Evolutionary conservation across 768 basidiomycete genomes (phyloP).

Genomic region (Symmetrospora coprosmae): DNA sequence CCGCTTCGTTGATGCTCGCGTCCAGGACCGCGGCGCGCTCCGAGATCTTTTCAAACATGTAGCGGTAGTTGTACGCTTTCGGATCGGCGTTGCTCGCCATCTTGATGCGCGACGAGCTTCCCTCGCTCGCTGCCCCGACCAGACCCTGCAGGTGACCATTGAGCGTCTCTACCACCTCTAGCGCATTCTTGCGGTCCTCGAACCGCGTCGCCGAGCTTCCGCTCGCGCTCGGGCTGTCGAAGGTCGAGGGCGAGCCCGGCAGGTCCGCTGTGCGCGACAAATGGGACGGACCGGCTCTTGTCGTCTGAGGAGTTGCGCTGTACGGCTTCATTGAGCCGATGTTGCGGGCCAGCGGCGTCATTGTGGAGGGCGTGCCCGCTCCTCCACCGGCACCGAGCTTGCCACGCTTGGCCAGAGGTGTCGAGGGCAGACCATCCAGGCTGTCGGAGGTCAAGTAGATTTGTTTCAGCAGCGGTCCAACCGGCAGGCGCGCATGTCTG

Average conservation of each 20-base stretch:
- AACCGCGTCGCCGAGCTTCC: slow-evolving; percentile 7
- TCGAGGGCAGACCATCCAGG: slow-evolving; percentile 17
- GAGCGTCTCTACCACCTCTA: slow-evolving; percentile 38
- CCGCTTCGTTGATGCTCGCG: slow-evolving; percentile 71
- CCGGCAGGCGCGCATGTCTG: no score
- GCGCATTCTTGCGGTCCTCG: slow-evolving; percentile 32
- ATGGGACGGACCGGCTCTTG: slow-evolving; percentile 19
- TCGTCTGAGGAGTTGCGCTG: slow-evolving; percentile 14
- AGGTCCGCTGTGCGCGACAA: slow-evolving; percentile 32
- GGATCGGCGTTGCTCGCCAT: slow-evolving; percentile 34
- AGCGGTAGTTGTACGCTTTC: slow-evolving; percentile 50
- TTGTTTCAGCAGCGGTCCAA: not conserved
- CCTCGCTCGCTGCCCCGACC: slow-evolving; percentile 24
- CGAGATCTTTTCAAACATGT: slow-evolving; percentile 84
- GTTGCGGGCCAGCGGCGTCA: slow-evolving; percentile 13
- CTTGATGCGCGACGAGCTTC: slow-evolving; percentile 31
- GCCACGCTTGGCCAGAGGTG: slow-evolving; percentile 14
- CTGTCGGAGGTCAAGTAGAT: not conserved
- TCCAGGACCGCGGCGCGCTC: slow-evolving; percentile 73
- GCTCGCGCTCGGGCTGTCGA: slow-evolving; percentile 5
- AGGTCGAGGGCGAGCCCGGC: slow-evolving; percentile 16
- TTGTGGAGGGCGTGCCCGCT: not conserved
- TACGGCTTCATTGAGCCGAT: not conserved
- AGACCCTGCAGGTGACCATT: slow-evolving; percentile 36
- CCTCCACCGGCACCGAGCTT: not conserved